These are phyloP conservation scores for Osmanthus fragrans DNA, from an alignment of 257 asterid genomes.

Conservation along the genomic window DNA sequence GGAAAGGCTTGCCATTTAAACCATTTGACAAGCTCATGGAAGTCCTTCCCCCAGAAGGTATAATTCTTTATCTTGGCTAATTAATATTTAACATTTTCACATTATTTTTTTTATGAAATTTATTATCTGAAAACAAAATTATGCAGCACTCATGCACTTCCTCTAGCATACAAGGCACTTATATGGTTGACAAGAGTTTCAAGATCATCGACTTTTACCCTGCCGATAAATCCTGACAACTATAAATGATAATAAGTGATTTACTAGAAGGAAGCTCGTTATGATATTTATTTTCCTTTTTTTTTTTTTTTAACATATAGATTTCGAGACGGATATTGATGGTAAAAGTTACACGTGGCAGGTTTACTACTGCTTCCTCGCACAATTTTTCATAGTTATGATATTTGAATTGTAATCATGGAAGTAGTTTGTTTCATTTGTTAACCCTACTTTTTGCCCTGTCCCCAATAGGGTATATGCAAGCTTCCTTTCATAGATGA, in stretches of 20 bases:
- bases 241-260: neutral
- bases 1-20: no score
- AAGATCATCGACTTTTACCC: constrained; percentile 51
- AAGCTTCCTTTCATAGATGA: no score
- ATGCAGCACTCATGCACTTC: constrained; percentile 58
- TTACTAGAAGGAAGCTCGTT: no score
- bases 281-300: neutral
- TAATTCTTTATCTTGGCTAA: no score
- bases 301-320: constrained; percentile 25
- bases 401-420: no score
- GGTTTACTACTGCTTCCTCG: constrained; percentile 34
- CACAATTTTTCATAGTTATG: no score
- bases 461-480: no score
- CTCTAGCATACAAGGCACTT: constrained; percentile 39
- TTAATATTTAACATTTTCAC: no score
- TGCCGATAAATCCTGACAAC: constrained; percentile 27
- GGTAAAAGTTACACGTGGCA: constrained; percentile 63
- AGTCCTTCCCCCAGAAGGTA: no score
- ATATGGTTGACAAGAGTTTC: constrained; percentile 45
- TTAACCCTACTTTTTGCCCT: no score
- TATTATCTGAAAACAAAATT: constrained; percentile 3
- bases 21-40: no score
- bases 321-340: constrained; percentile 46
- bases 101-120: neutral
- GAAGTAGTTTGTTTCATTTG: no score